These are phyloP conservation scores for Aspergillus nidulans DNA, from an alignment of 495 filamentous ascomycete species.

Conservation along the genomic window DNA sequence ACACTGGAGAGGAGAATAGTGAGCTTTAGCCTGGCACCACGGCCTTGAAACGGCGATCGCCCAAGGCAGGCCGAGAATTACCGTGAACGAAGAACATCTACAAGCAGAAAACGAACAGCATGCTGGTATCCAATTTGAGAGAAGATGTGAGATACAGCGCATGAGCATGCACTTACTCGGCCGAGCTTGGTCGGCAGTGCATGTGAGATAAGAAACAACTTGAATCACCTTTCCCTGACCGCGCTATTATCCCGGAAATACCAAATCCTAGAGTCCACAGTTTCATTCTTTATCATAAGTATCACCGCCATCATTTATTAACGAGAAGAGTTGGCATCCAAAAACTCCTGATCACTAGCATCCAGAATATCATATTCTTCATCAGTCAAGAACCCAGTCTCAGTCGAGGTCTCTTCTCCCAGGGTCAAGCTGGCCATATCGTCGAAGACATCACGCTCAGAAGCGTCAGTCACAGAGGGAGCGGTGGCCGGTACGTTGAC, in stretches of 20 bases:
- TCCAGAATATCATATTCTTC: conserved; percentile 97
- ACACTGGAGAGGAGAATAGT: background rate
- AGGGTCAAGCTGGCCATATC: conserved; percentile 65
- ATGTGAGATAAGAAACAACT: conserved; percentile 3
- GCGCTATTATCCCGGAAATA: conserved; percentile 4
- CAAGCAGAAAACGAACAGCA: background rate
- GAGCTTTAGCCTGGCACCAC: background rate
- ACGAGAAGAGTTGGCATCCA: conserved; percentile 40
- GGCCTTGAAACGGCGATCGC: background rate
- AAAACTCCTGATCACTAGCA: conserved; percentile 86
- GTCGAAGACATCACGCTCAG: conserved; percentile 55
- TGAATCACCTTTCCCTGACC: conserved; percentile 10
- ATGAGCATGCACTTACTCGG: background rate
- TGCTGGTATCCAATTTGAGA: conserved; percentile 9
- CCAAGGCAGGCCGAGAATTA: background rate
- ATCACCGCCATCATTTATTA: conserved; percentile 14
- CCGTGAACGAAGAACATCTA: background rate
- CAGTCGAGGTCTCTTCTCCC: conserved; percentile 50
- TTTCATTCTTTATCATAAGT: background rate
- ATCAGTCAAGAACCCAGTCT: conserved; percentile 81
- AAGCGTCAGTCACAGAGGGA: conserved; percentile 33
- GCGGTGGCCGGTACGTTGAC: conserved; percentile 25
- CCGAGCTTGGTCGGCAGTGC: background rate
- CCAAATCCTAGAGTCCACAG: background rate
- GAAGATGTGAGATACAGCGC: conserved; percentile 7